Evolutionary conservation across 2,329 filamentous ascomycete species (phyloP).

Genomic region (Pseudocercospora cruenta): DNA sequence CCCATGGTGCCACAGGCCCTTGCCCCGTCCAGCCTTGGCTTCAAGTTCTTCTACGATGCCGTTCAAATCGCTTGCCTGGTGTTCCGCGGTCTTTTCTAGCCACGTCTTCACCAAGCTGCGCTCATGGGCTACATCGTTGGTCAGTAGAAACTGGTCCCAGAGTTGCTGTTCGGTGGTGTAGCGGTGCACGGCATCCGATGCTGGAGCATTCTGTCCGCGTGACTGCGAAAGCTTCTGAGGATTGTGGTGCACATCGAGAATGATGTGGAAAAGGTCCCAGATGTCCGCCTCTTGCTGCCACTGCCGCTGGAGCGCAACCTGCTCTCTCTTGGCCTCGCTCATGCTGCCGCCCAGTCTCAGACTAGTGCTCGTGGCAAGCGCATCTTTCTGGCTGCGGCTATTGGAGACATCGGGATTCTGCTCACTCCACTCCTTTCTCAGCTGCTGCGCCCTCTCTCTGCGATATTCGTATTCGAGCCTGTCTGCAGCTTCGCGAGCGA

Average conservation of each 20-base stretch:
- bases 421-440: constrained; percentile 41
- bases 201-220: constrained; percentile 35
- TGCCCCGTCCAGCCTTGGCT: constrained; percentile 69
- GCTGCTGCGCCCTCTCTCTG: constrained; percentile 44
- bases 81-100: constrained; percentile 76
- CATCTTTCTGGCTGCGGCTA: constrained; percentile 15
- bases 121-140: constrained; percentile 74
- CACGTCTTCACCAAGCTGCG: constrained; percentile 81
- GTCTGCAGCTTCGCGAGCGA: constrained; percentile 55
- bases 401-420: constrained; percentile 7
- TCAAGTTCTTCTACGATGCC: constrained; percentile 72
- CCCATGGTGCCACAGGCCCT: constrained; percentile 79
- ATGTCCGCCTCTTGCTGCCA: constrained; percentile 86
- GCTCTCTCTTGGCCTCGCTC: constrained; percentile 37
- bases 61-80: constrained; percentile 70
- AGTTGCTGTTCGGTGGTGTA: constrained; percentile 65
- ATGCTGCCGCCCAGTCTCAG: constrained; percentile 14
- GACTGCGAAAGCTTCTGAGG: constrained; percentile 28
- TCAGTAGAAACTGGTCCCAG: constrained; percentile 74
- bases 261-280: constrained; percentile 80
- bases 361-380: constrained; percentile 22
- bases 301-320: constrained; percentile 58
- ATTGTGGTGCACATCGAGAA: constrained; percentile 69
- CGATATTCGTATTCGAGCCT: constrained; percentile 49
- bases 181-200: constrained; percentile 40